Percentiles rank a stretch among this genome's conserved stretches.
Conservation (phyloP, 495 filamentous ascomycete genomes). For the Saxispiralis lemnorum region DNA sequence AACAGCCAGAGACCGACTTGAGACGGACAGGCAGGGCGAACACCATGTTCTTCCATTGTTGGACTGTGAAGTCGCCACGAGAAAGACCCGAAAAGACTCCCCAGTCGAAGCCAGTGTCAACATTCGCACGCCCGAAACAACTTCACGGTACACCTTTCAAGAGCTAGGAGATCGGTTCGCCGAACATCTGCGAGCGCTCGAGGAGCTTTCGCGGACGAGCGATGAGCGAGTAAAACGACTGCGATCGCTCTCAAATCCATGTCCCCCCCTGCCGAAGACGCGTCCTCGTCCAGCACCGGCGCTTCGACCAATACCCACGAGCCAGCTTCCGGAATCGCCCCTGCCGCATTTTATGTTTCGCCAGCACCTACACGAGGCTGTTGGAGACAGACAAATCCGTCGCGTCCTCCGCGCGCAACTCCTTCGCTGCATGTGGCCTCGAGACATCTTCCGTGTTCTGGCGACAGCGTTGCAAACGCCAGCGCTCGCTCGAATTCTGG, state of each 20-base stretch:
- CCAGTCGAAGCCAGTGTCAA: not conserved
- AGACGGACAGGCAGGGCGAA: too few relatives aligned
- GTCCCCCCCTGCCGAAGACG: not conserved
- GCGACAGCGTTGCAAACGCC: slow-evolving; percentile 9
- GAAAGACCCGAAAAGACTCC: not conserved
- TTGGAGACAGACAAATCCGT: slow-evolving; percentile 6
- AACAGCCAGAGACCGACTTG: too few relatives aligned
- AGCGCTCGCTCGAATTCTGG: not conserved
- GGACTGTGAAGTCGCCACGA: not conserved
- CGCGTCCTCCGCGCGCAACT: slow-evolving; percentile 13
- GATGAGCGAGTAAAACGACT: slow-evolving; percentile 7
- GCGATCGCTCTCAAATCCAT: slow-evolving; percentile 10
- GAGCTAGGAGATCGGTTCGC: not conserved
- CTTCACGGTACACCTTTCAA: not conserved
- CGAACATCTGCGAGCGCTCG: slow-evolving; percentile 2
- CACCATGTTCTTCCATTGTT: too few relatives aligned
- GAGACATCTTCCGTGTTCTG: slow-evolving; percentile 11
- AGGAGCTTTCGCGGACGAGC: slow-evolving; percentile 2
- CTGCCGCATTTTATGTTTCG: slow-evolving; percentile 9
- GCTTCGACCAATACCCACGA: not conserved
- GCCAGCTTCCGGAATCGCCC: not conserved
- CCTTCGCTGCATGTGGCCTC: slow-evolving; percentile 6
- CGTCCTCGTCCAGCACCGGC: not conserved
- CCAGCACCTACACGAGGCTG: not conserved
- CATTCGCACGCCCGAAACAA: not conserved